These are phyloP conservation scores for Emergomyces orientalis DNA, from an alignment of 2,329 filamentous ascomycete species.

Conservation along the genomic window DNA sequence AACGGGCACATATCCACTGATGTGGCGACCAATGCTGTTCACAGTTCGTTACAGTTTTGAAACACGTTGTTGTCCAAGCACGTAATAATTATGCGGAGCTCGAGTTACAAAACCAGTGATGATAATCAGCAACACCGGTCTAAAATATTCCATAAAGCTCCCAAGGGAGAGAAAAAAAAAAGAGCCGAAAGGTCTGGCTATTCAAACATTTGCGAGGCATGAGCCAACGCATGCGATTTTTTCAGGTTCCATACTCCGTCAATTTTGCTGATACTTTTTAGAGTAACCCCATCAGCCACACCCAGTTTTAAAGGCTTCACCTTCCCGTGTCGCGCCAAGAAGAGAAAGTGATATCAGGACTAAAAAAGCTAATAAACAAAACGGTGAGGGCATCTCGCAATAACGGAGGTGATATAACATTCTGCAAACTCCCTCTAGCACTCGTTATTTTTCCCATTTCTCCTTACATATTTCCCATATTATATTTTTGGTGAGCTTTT, in stretches of 20 bases:
- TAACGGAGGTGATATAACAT: neutral
- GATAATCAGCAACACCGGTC: neutral
- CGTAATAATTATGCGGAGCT: neutral
- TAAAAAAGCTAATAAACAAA: neutral
- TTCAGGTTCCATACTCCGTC: neutral
- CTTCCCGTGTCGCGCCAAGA: conserved; percentile 5
- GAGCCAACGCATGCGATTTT: neutral
- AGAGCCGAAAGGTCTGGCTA: neutral
- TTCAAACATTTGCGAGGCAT: neutral
- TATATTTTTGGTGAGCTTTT: neutral
- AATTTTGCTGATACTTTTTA: neutral
- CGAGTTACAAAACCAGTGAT: neutral
- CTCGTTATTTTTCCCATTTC: neutral
- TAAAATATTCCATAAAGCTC: neutral
- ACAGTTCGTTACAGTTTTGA: conserved; percentile 2
- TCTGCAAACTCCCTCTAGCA: conserved; percentile 2
- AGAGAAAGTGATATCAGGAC: neutral
- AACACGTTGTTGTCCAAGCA: conserved; percentile 5
- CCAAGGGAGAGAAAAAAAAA: neutral
- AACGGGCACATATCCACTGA: neutral
- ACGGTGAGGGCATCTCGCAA: neutral
- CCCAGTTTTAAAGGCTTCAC: neutral
- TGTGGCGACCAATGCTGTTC: neutral
- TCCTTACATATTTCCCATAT: neutral
- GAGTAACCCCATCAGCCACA: neutral